A percentile compares a stretch with the other conserved stretches of the same genome.
These are phyloP conservation scores for Scleroderma citrinum DNA, from an alignment of 768 basidiomycete genomes.

Conservation along the genomic window DNA sequence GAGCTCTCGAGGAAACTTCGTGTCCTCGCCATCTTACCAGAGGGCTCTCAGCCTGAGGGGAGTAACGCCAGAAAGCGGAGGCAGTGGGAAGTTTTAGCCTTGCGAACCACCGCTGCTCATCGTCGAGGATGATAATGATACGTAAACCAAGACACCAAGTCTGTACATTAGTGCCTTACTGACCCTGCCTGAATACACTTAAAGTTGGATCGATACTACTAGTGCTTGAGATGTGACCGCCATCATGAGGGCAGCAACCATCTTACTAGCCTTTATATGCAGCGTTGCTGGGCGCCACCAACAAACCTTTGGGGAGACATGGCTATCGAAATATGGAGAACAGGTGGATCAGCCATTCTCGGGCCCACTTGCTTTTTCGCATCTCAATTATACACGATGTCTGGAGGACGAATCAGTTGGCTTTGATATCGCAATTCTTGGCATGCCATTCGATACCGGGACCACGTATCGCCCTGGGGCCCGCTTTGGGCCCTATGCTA, in stretches of 20 bases:
- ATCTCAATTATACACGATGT: slow-evolving; percentile 68
- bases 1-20: slow-evolving; percentile 51
- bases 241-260: too few species aligned
- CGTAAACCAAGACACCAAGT: too few species aligned
- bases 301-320: slow-evolving; percentile 34
- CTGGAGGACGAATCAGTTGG: slow-evolving; percentile 47
- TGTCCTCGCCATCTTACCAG: slow-evolving; percentile 44
- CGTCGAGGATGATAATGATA: slow-evolving; percentile 11
- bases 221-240: too few species aligned
- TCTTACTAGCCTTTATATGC: not conserved
- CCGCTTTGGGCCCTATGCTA: slow-evolving; percentile 82
- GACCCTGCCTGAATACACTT: too few species aligned
- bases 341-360: slow-evolving; percentile 72
- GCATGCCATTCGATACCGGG: slow-evolving; percentile 74
- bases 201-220: too few species aligned
- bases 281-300: slow-evolving; percentile 6
- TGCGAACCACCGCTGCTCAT: slow-evolving; percentile 30
- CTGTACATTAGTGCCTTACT: too few species aligned
- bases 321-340: slow-evolving; percentile 69
- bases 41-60: slow-evolving; percentile 28
- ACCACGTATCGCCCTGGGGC: slow-evolving; percentile 58
- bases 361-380: slow-evolving; percentile 80
- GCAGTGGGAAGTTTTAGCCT: slow-evolving; percentile 43
- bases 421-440: slow-evolving; percentile 77
- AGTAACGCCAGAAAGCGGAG: slow-evolving; percentile 35